These are phyloP conservation scores for Aspergillus vadensis DNA, from an alignment of 2,329 filamentous ascomycete genomes.

Conservation along the genomic window DNA sequence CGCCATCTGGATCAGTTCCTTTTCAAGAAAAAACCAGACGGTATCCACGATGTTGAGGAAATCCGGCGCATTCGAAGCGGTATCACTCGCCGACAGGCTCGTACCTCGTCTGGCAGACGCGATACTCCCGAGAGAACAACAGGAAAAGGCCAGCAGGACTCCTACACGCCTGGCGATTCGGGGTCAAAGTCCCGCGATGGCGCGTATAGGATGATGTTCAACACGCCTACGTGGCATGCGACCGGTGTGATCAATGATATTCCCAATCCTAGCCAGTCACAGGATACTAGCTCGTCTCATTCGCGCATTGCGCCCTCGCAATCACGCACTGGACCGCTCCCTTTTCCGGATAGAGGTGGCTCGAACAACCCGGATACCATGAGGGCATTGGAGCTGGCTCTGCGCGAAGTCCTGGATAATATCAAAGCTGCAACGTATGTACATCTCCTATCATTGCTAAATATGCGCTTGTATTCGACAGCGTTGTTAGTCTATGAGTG, in stretches of 20 bases:
- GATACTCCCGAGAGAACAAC: slow-evolving; percentile 63
- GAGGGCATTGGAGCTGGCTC: slow-evolving; percentile 77
- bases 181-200: slow-evolving; percentile 38
- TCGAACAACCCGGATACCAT: slow-evolving; percentile 78
- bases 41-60: slow-evolving; percentile 85
- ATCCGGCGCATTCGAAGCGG: slow-evolving; percentile 80
- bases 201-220: slow-evolving; percentile 54
- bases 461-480: slow-evolving; percentile 14
- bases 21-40: slow-evolving; percentile 91
- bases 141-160: slow-evolving; percentile 42
- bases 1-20: slow-evolving; percentile 94
- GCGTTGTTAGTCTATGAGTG: background rate
- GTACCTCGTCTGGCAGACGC: slow-evolving; percentile 62
- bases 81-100: slow-evolving; percentile 83
- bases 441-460: background rate
- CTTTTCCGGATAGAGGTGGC: slow-evolving; percentile 58
- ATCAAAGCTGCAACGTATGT: slow-evolving; percentile 79
- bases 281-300: slow-evolving; percentile 31
- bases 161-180: slow-evolving; percentile 38
- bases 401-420: slow-evolving; percentile 79
- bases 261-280: slow-evolving; percentile 54
- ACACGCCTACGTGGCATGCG: slow-evolving; percentile 70
- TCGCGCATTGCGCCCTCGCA: slow-evolving; percentile 36
- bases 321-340: slow-evolving; percentile 33
- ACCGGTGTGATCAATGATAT: slow-evolving; percentile 79